phyloP scores from a whole-genome alignment of 2,329 filamentous ascomycete genomes.

The Xylariales sp. region DNA sequence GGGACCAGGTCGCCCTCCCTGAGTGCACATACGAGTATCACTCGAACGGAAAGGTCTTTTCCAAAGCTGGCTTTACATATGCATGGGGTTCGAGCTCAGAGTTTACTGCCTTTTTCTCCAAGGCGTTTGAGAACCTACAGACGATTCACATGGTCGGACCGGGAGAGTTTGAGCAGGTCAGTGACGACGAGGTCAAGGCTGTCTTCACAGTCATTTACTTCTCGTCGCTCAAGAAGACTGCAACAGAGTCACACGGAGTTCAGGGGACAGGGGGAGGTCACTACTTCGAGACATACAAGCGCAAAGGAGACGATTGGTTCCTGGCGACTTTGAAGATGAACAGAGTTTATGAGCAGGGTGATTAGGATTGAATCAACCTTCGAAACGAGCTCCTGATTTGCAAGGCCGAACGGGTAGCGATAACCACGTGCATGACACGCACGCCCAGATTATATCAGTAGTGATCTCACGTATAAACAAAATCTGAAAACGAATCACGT shows the following conservation, averaged over 20 bases:
- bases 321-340: not conserved
- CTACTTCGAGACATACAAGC: constrained; percentile 3
- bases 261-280: constrained; percentile 3
- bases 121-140: constrained; percentile 7
- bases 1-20: constrained; percentile 6
- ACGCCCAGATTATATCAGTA: no score
- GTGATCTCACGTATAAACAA: no score
- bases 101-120: constrained; percentile 5
- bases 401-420: no score
- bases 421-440: no score
- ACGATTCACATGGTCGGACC: constrained; percentile 8
- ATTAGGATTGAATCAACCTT: no score
- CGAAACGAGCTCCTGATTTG: no score
- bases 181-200: constrained; percentile 8
- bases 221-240: not conserved
- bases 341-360: constrained; percentile 1
- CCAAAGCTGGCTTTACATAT: constrained; percentile 3
- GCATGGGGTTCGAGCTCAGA: constrained; percentile 4
- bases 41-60: constrained; percentile 5
- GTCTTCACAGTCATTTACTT: constrained; percentile 6
- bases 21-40: constrained; percentile 6
- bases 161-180: constrained; percentile 9
- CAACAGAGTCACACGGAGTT: constrained; percentile 1
- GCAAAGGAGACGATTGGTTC: constrained; percentile 5
- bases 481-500: no score